These are phyloP conservation scores for Vitis amurensis DNA, from an alignment of 164 flowering plant genomes.

Conservation along the genomic window DNA sequence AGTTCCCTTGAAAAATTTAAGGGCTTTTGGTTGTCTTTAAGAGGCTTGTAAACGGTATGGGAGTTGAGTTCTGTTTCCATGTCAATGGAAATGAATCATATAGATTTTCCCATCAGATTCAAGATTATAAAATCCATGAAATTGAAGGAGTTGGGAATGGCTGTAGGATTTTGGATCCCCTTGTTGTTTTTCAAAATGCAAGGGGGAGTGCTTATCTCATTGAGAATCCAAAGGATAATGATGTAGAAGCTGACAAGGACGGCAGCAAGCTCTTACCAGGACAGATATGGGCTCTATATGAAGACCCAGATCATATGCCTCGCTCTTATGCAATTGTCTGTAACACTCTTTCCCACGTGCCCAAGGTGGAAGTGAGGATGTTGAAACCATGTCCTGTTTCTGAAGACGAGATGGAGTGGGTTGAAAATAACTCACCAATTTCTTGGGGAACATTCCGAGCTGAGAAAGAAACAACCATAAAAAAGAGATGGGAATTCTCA, in stretches of 20 bases:
- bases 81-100: not conserved
- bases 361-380: constrained; percentile 5
- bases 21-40: not conserved
- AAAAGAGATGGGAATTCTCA: not conserved
- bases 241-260: not conserved
- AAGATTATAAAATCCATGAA: not conserved
- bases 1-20: not conserved
- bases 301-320: constrained; percentile 4
- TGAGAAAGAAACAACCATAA: not conserved
- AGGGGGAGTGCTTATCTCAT: not conserved
- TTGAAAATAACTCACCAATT: not conserved
- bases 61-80: not conserved
- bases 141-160: not conserved
- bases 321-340: not conserved
- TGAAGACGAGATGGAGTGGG: constrained; percentile 1
- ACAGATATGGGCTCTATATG: constrained; percentile 5
- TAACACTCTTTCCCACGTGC: not conserved
- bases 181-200: not conserved
- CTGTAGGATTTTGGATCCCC: not conserved
- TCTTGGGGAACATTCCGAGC: constrained; percentile 5
- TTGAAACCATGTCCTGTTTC: not conserved
- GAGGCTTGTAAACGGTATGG: not conserved
- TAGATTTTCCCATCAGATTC: constrained; percentile 1
- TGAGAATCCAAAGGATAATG: not conserved
- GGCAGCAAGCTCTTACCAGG: not conserved